Base-by-base conservation (phyloP, 164 flowering plant species). In the Akebia trifoliata region DNA sequence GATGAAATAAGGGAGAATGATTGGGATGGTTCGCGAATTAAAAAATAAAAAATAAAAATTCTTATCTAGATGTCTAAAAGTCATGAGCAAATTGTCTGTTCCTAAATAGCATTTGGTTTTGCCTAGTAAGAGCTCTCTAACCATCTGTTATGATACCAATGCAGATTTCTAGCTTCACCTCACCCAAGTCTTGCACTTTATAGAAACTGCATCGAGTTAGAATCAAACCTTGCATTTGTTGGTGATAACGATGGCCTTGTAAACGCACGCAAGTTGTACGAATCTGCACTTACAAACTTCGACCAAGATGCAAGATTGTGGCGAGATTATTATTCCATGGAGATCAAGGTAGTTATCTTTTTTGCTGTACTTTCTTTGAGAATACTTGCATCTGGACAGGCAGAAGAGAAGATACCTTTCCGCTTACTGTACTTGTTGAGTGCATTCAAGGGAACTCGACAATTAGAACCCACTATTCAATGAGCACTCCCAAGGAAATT, bases 91-190 rank as follows among this genome's bases (percentile, higher is more conserved):
- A 28, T 2, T 18, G 15, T 49, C 4, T 43, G 25, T 6, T 12
- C 15, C 0, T 17, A 31, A 18, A 17, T 17, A 36, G n/a, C 17
- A 12, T 36, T 4, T 21, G 10, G 45, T 44, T 37, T 25, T 37
- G 3, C 4, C 4, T 25, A 25, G 25, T 38, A 3, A 25, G 30
- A 18, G 30, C 1, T 48, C 39, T 26, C 29, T 35, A 6, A 52
- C 15, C 31, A 29, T 57, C 15, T 25, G 3, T 43, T 6, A 21
- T 63, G 32, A 49, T 50, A 60, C 34, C 2, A 25, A 17, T 69
- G 74, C 87, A 93, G 97, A 68, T 80, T 78, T 66, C 72, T 90
- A 29, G 75, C 82, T 35, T 70, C 74, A 55, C 97, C 96, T 57
- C 95, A 54, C 45, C 95, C 96, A 20, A 91, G 90, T 58, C 82